Percentiles rank a stretch among this genome's conserved stretches.
Evolutionary conservation across 164 flowering plant species (phyloP).

Genomic region (Buxus sempervirens): DNA sequence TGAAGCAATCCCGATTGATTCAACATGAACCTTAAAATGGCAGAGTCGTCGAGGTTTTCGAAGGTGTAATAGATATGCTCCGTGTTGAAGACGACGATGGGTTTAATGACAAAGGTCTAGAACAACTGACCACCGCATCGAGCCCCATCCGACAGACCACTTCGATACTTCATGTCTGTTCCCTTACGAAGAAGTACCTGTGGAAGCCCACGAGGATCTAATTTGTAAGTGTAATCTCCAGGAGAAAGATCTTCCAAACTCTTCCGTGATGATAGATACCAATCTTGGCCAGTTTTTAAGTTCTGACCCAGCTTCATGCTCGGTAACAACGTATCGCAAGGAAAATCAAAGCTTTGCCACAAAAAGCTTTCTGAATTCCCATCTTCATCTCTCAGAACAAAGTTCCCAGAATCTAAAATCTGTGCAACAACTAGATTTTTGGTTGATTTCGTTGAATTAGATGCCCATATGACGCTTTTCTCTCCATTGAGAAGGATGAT

Average conservation of each 20-base stretch:
- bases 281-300: not conserved
- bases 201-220: conserved; percentile 14
- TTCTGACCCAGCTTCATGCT: conserved; percentile 26
- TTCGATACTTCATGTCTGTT: not conserved
- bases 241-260: conserved; percentile 17
- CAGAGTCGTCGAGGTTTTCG: conserved; percentile 3
- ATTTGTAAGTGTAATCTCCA: conserved; percentile 14
- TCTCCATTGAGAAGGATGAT: conserved; percentile 11
- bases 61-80: conserved; percentile 23
- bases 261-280: conserved; percentile 21
- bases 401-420: conserved; percentile 26
- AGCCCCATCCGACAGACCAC: conserved; percentile 10
- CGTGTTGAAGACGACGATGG: conserved; percentile 8
- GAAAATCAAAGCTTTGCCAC: conserved; percentile 29
- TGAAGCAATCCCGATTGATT: too few species aligned
- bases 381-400: conserved; percentile 14
- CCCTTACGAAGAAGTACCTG: conserved; percentile 8
- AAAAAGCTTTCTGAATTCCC: not conserved
- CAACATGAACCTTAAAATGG: conserved; percentile 3
- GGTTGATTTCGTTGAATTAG: not conserved
- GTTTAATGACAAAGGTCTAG: not conserved
- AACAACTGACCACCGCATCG: not conserved
- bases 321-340: conserved; percentile 22
- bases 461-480: conserved; percentile 14
- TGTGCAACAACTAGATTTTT: conserved; percentile 12